A percentile compares a stretch with the other conserved stretches of the same genome.
Conservation (phyloP, 176 grass and related monocot genomes). For the Bolboschoenus planiculmis region DNA sequence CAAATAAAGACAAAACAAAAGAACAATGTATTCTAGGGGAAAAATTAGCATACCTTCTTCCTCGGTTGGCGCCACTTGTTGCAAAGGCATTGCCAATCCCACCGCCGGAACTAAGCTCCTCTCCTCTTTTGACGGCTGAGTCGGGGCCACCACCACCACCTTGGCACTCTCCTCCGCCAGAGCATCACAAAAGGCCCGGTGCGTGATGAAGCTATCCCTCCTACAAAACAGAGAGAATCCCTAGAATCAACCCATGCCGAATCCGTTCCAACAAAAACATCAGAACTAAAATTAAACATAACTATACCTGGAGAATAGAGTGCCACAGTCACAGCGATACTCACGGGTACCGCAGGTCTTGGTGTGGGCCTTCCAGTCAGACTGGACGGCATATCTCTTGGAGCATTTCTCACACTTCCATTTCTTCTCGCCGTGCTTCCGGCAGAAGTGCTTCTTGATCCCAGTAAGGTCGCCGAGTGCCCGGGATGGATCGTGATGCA, state of each 20-base stretch:
- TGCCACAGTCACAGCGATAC: constrained; percentile 92
- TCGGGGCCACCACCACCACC: constrained; percentile 7
- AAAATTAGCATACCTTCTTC: constrained; percentile 16
- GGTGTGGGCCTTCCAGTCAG: constrained; percentile 84
- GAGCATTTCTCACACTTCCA: constrained; percentile 97
- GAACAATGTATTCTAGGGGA: background rate
- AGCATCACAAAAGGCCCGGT: constrained; percentile 95
- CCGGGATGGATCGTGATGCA: constrained; percentile 62
- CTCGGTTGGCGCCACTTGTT: constrained; percentile 25
- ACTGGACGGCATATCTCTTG: constrained; percentile 95
- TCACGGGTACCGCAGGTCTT: constrained; percentile 89
- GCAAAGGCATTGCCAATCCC: constrained; percentile 19
- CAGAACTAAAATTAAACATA: background rate
- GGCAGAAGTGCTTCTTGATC: constrained; percentile 95
- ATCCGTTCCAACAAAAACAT: background rate
- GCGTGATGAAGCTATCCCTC: constrained; percentile 99
- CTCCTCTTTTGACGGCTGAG: background rate
- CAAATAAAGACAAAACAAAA: constrained; percentile 12
- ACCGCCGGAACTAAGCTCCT: constrained; percentile 8
- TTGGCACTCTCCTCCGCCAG: constrained; percentile 90
- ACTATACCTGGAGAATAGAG: constrained; percentile 67
- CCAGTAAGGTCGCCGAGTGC: constrained; percentile 85
- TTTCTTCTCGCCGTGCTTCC: constrained; percentile 97
- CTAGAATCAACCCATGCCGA: background rate
- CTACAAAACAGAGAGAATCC: constrained; percentile 25